Conservation (phyloP, 306 rosid species). For the Morella rubra region DNA sequence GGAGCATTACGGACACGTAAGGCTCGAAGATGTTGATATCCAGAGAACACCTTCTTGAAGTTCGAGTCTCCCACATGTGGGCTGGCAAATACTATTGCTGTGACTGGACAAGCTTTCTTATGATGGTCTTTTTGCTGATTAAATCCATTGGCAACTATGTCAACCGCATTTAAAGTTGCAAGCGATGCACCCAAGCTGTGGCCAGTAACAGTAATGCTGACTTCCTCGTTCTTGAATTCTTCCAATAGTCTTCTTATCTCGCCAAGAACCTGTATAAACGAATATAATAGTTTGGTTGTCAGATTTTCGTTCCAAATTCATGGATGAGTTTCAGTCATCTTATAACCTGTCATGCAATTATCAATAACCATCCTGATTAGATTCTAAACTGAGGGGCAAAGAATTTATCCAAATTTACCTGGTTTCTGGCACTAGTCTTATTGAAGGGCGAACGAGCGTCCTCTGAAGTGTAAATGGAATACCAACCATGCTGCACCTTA, state of each 20-base stretch:
- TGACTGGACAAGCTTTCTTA: conserved; percentile 46
- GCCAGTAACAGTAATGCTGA: conserved; percentile 77
- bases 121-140: conserved; percentile 42
- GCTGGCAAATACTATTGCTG: conserved; percentile 63
- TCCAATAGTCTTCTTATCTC: conserved; percentile 72
- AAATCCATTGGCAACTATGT: conserved; percentile 61
- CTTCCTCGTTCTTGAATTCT: conserved; percentile 62
- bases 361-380: not conserved
- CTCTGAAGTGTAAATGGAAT: conserved; percentile 61
- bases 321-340: not conserved
- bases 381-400: not conserved
- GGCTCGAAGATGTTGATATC: conserved; percentile 35
- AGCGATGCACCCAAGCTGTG: conserved; percentile 90
- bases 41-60: conserved; percentile 44
- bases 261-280: conserved; percentile 47
- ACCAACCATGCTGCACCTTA: conserved; percentile 63
- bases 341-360: not conserved
- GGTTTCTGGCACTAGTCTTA: conserved; percentile 51
- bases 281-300: not conserved
- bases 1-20: conserved; percentile 55
- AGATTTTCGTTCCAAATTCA: not conserved
- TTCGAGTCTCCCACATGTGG: conserved; percentile 73
- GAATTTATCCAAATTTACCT: conserved; percentile 32
- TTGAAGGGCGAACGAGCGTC: conserved; percentile 38
- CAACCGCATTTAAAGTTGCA: conserved; percentile 71